These are phyloP conservation scores for Kazachstania africana DNA, from an alignment of 805 yeast genomes.

Conservation along the genomic window DNA sequence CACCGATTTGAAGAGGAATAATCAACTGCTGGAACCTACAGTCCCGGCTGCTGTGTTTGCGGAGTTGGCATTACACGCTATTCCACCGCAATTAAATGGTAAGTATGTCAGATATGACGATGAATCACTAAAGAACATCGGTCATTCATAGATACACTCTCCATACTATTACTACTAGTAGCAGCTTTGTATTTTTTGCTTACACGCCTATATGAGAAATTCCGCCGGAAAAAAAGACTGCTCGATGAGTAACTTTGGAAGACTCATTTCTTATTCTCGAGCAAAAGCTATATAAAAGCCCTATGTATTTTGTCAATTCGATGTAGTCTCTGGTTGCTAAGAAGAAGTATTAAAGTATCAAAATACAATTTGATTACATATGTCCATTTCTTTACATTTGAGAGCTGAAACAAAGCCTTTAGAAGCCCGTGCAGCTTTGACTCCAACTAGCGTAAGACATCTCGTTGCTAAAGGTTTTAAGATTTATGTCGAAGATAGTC, in stretches of 20 bases:
- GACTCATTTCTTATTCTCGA: not conserved
- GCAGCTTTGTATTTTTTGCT: not conserved
- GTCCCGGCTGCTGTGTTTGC: slow-evolving; percentile 66
- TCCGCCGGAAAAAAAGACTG: not conserved
- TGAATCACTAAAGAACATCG: slow-evolving; percentile 7
- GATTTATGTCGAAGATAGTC: slow-evolving; percentile 77
- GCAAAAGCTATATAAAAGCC: too few species aligned
- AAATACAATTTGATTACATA: not conserved
- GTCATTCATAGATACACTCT: not conserved
- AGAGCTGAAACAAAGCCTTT: slow-evolving; percentile 96
- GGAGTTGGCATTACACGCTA: slow-evolving; percentile 50
- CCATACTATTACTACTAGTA: not conserved
- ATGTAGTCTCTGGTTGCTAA: too few species aligned
- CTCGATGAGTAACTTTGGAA: not conserved
- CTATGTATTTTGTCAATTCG: too few species aligned
- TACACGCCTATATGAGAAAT: not conserved
- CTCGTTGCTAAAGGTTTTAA: slow-evolving; percentile 80
- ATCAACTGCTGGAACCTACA: slow-evolving; percentile 51
- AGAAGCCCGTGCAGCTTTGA: slow-evolving; percentile 94
- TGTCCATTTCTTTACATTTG: slow-evolving; percentile 60
- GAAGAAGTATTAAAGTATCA: not conserved
- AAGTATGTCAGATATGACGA: slow-evolving; percentile 53
- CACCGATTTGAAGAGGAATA: slow-evolving; percentile 44
- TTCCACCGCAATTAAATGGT: slow-evolving; percentile 51
- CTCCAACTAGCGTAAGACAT: slow-evolving; percentile 81